These are phyloP conservation scores for Aphanoascus verrucosus DNA, from an alignment of 2,329 filamentous ascomycete genomes.

Conservation along the genomic window DNA sequence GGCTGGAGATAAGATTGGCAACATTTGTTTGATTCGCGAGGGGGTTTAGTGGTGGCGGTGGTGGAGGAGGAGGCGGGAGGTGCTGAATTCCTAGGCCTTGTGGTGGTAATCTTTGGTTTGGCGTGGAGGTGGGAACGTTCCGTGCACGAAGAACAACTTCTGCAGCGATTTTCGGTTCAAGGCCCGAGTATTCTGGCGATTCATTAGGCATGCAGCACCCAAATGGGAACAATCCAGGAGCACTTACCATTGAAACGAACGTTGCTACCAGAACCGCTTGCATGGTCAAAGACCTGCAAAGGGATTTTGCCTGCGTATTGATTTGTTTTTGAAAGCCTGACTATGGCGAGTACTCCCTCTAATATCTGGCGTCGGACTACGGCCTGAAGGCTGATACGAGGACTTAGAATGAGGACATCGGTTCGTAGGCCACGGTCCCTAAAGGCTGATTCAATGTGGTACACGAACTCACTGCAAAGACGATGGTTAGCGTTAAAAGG, in stretches of 20 bases:
- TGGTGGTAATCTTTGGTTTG: slow-evolving; percentile 24
- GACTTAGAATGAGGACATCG: slow-evolving; percentile 68
- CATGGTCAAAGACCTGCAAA: slow-evolving; percentile 76
- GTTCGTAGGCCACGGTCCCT: slow-evolving; percentile 58
- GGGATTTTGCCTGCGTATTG: slow-evolving; percentile 64
- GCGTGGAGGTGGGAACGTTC: slow-evolving; percentile 27
- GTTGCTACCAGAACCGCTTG: slow-evolving; percentile 58
- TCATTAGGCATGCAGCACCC: slow-evolving; percentile 17
- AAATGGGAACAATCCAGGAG: slow-evolving; percentile 9
- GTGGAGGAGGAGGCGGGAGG: background rate
- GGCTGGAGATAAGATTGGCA: slow-evolving; percentile 53
- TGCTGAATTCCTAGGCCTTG: slow-evolving; percentile 19
- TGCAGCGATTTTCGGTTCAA: slow-evolving; percentile 67
- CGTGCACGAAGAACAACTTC: slow-evolving; percentile 62
- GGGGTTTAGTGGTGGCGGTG: slow-evolving; percentile 23
- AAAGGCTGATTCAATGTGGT: slow-evolving; percentile 71
- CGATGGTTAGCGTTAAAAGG: background rate
- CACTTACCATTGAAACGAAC: slow-evolving; percentile 61
- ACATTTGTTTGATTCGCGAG: slow-evolving; percentile 39
- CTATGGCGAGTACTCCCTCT: slow-evolving; percentile 78
- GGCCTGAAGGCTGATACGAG: slow-evolving; percentile 62
- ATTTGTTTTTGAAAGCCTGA: slow-evolving; percentile 60
- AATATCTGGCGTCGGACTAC: slow-evolving; percentile 77
- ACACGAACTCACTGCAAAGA: slow-evolving; percentile 57
- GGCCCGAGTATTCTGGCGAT: slow-evolving; percentile 60